Base-by-base conservation (phyloP, 1,284 basidiomycete species). In the Quambalaria eucalypti region DNA sequence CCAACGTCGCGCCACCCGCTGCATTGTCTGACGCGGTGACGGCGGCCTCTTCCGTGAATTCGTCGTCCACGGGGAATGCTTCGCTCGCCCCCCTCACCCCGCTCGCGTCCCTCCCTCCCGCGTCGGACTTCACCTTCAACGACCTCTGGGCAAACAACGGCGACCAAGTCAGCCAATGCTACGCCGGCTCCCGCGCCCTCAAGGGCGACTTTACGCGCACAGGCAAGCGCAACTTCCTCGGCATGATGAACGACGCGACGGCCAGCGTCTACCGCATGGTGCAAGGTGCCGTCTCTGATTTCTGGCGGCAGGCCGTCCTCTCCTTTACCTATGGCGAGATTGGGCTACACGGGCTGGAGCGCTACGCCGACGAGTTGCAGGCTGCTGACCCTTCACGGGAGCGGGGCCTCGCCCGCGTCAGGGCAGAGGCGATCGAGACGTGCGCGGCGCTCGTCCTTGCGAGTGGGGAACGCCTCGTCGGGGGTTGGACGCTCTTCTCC, bases 131-230 rank as follows among this genome's bases (percentile, higher is more conserved):
- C 14, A 84, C 87, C 2, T 92, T 57, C 56, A 60, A 55, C 60
- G 31, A 73, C 88, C 86, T 90, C 23, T 97, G 92, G 93, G 93
- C 93, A 2, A 92, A 93, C 72, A 93, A 93, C 61, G 90, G 65
- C 28, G 68, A 71, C 33, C 62, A 65, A 33, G 60, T 71, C 54
- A 64, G 63, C 16, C 65, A 71, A 30, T 62, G 62, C 57, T 71
- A 71, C 49, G 67, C 69, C 16, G 69, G 69, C 46, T 68, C 90
- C 0, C 88, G 87, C 50, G 90, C 90, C 19, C 80, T 97, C 49
- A 97, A 97, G 83, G 89, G 91, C n/a, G 91, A 95, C 77, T 96
- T 90, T 70, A 93, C 90, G 0, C 51, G 69, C 2, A 97, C 92
- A 0, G 93, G 93, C 28, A 93, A 90, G 78, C 84, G 93, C 21